Percentiles rank a stretch among this genome's conserved stretches.
phyloP scores from a whole-genome alignment of 2,329 filamentous ascomycete genomes.

The Botryotinia calthae region DNA sequence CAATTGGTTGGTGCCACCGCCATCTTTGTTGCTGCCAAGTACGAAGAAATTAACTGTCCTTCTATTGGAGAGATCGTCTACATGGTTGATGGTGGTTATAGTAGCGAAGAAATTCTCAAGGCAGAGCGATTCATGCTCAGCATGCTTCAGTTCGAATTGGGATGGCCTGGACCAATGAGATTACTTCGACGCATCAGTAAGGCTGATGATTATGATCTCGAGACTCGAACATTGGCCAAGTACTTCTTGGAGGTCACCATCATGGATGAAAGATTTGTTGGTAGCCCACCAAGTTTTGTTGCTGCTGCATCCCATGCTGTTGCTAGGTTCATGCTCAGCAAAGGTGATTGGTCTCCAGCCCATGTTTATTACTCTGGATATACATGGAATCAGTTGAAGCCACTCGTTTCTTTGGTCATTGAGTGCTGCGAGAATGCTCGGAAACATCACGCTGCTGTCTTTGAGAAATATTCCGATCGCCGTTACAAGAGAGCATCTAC shows the following conservation, averaged over 20 bases:
- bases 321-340: constrained; percentile 81
- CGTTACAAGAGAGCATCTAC: constrained; percentile 81
- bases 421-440: constrained; percentile 82
- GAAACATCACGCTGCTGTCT: constrained; percentile 83
- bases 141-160: constrained; percentile 92
- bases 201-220: constrained; percentile 94
- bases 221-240: constrained; percentile 92
- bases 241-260: constrained; percentile 96
- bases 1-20: constrained; percentile 96
- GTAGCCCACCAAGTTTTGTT: constrained; percentile 82
- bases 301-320: constrained; percentile 92
- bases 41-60: constrained; percentile 97
- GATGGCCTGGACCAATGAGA: constrained; percentile 99
- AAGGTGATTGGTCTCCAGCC: constrained; percentile 81
- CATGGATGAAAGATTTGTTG: constrained; percentile 97
- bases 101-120: constrained; percentile 87
- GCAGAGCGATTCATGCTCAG: constrained; percentile 97
- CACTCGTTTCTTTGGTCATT: constrained; percentile 72
- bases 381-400: constrained; percentile 78
- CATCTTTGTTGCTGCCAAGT: constrained; percentile 94
- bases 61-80: constrained; percentile 94
- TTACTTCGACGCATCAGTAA: constrained; percentile 97
- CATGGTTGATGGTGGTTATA: constrained; percentile 95
- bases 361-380: constrained; percentile 95
- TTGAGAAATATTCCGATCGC: constrained; percentile 86